Evolutionary conservation across 73 alveolate species (phyloP).

Genomic region (Loxodes magnus): DNA sequence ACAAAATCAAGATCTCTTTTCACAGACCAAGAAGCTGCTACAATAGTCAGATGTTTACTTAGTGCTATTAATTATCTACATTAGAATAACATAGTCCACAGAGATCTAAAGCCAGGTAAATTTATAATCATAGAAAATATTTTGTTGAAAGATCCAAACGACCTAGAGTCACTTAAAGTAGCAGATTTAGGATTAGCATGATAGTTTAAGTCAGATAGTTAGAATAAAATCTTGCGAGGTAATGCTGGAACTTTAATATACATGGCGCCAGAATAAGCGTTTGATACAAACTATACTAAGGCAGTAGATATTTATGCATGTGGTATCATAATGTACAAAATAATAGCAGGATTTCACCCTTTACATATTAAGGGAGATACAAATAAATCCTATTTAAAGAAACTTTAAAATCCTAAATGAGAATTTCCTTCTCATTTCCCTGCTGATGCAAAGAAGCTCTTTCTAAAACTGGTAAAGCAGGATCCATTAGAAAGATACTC

Average conservation of each 20-base stretch:
- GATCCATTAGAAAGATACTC: conserved; percentile 81
- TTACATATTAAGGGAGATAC: conserved; percentile 45
- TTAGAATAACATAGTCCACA: conserved; percentile 37
- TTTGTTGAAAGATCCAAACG: conserved; percentile 7
- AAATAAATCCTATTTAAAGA: conserved; percentile 18
- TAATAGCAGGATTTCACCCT: conserved; percentile 78
- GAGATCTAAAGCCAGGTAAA: conserved; percentile 77
- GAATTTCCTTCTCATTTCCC: conserved; percentile 19
- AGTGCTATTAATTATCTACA: conserved; percentile 22
- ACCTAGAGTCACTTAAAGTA: conserved; percentile 23
- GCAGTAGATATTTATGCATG: conserved; percentile 86
- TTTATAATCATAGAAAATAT: no score
- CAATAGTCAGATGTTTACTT: conserved; percentile 15
- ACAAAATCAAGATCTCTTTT: no score
- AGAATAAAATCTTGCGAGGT: no score
- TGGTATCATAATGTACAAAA: conserved; percentile 78
- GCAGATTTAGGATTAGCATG: conserved; percentile 68
- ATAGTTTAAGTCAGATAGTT: no score
- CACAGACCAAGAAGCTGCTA: conserved; percentile 20
- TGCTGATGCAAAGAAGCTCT: conserved; percentile 61
- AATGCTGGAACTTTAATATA: conserved; percentile 66
- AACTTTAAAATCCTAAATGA: conserved; percentile 32
- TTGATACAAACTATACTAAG: conserved; percentile 43
- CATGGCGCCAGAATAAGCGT: conserved; percentile 73
- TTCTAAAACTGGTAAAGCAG: conserved; percentile 57